Evolutionary conservation across 352 stramenopile genomes (phyloP), one percentile per base, ranked within the genome.

Genomic region (Aphanomyces cochlioides): DNA sequence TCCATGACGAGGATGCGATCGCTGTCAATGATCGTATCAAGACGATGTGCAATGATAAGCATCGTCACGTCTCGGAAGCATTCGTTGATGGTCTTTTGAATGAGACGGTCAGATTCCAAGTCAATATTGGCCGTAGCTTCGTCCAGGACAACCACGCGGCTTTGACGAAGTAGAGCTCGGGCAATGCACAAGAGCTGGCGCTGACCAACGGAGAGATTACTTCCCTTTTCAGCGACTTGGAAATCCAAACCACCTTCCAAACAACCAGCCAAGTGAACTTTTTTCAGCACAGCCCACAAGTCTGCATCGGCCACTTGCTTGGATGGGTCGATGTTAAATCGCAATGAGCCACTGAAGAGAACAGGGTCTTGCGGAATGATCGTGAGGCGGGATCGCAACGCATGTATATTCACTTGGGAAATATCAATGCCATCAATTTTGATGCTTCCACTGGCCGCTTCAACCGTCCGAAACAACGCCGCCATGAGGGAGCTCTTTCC

Each of bases 1-100:
- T 98, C 96, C 80, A 99, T 92, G 1, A 99, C 96, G 19, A 99
- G 74, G 47, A 99, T 94, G 43, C 81, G 80, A 78, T 99, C 96
- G 66, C 89, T 96, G 76, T 99, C 96, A 77, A 98, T 92, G 66
- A 99, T 98, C 8, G 97, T 99, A 75, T 99, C 92, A 50, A 99
- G 81, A 36, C 97, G 89, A 78, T 99, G 97, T 40, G 97, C 97
- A 72, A 99, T 98, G 10, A 93, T 98, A 1, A 99, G 73, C 41
- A 97, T 81, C 10, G 97, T 99, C 72, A 85, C 98, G 38, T 90
- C 77, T 8, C 63, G 61, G 73, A 98, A 98, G 38, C 54, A 79
- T 37, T 74, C 56, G 45, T 74, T 75, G 57, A 90, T 82, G 3
- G 79, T 84, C 19, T 39, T 13, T 75, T 98, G 94, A 61, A 98